Evolutionary conservation across 2,329 filamentous ascomycete genomes (phyloP), one percentile per base, ranked within the genome.

Genomic region (Triangularia setosa): DNA sequence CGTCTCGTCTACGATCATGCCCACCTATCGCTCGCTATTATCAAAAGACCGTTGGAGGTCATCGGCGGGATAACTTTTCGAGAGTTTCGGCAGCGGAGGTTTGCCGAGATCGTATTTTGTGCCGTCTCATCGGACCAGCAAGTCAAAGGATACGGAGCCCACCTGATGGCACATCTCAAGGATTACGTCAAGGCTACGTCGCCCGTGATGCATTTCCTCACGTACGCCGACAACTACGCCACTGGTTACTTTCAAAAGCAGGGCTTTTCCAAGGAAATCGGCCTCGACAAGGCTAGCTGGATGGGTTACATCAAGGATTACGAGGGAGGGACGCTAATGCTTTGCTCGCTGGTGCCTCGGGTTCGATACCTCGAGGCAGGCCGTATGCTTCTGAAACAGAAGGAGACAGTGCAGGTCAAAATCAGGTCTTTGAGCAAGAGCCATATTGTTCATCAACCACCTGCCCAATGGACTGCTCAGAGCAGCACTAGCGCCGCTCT

Each of bases 251-350:
- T 99, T 78, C 96, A 97, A 76, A 99, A 98, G 75, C 95, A 98
- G 75, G 95, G 95, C 0, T 99, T 98, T 74, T 97, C 95, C 1
- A 98, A 98, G 75, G 94, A 99, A 71, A 97, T 98, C 69, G 96
- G 92, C 0, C 85, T 98, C 0, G 91, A 95, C 63, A 90, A 89
- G 72, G 87, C 89, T 1, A 87, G 92, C 4, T 98, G 95, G 95
- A 98, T 98, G 94, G 95, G 95, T 1, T 98, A 97, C 72, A 99
- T 99, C 80, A 99, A 99, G 76, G 95, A 99, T 75, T 99, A 98
- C 75, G 94, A 98, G 78, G 95, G 95, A 61, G 95, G 95, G 62
- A 98, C 95, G 0, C 96, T 98, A 65, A 99, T 99, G 95, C 95
- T 98, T 79, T 99, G 95, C 74, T 92, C 90, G 58, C 98, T 99